phyloP scores from a whole-genome alignment of 768 basidiomycete genomes.

The Asterophora parasitica region DNA sequence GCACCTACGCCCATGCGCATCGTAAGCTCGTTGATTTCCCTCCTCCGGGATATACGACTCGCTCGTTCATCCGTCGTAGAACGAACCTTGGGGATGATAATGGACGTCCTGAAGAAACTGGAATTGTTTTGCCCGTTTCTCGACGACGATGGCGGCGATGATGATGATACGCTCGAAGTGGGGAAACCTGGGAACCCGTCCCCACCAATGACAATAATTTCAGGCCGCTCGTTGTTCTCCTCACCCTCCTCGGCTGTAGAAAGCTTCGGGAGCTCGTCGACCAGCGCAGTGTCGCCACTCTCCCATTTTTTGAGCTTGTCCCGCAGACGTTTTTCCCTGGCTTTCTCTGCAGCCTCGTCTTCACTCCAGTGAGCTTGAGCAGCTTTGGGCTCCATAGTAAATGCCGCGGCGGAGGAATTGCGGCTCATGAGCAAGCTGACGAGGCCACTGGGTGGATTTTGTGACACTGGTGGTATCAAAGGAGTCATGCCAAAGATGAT shows the following conservation, averaged over 20 bases:
- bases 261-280: conserved; percentile 60
- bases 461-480: conserved; percentile 44
- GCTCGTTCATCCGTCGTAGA: conserved; percentile 49
- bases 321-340: conserved; percentile 67
- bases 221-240: conserved; percentile 31
- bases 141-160: conserved; percentile 13
- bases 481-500: conserved; percentile 90
- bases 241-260: conserved; percentile 34
- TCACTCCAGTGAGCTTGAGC: conserved; percentile 58
- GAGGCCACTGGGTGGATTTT: conserved; percentile 29
- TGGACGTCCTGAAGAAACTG: conserved; percentile 60
- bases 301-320: conserved; percentile 76
- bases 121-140: conserved; percentile 23
- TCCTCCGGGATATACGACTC: conserved; percentile 55
- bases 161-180: too few relatives aligned
- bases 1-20: conserved; percentile 82
- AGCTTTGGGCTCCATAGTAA: conserved; percentile 27
- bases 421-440: conserved; percentile 44
- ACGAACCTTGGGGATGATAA: conserved; percentile 61
- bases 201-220: conserved; percentile 46
- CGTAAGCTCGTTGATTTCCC: conserved; percentile 75
- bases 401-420: conserved; percentile 27
- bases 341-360: conserved; percentile 57
- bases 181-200: conserved; percentile 33
- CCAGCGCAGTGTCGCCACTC: conserved; percentile 49